phyloP scores from a whole-genome alignment of 768 basidiomycete genomes.

The Gloeophyllum trabeum region DNA sequence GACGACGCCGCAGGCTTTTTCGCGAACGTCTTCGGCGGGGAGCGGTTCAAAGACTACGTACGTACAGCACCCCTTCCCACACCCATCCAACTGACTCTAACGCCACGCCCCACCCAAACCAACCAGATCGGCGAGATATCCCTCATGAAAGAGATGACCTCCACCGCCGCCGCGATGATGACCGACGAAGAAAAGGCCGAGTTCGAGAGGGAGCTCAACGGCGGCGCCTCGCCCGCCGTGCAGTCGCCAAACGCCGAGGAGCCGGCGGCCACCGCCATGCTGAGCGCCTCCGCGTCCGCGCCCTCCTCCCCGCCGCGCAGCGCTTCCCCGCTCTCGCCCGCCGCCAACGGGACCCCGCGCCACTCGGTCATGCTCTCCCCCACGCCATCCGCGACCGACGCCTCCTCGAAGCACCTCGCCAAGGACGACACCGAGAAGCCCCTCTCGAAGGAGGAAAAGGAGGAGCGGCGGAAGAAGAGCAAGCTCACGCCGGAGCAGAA shows the following conservation, averaged over 20 bases:
- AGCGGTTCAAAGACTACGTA: constrained; percentile 83
- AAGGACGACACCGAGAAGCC: constrained; percentile 6
- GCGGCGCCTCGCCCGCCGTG: constrained; percentile 17
- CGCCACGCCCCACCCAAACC: not conserved
- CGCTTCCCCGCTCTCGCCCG: not conserved
- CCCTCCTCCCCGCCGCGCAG: constrained; percentile 4
- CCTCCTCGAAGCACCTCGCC: constrained; percentile 12
- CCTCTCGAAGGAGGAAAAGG: constrained; percentile 14
- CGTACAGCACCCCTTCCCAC: constrained; percentile 18
- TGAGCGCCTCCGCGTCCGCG: constrained; percentile 7
- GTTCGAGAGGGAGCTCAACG: constrained; percentile 63
- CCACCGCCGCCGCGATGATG: constrained; percentile 78
- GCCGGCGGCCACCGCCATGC: constrained; percentile 8
- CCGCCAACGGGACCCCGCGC: constrained; percentile 2
- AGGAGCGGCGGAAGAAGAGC: constrained; percentile 28
- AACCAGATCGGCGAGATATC: constrained; percentile 91
- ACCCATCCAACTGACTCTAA: constrained; percentile 1
- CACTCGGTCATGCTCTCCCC: not conserved
- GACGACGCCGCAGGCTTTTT: constrained; percentile 95
- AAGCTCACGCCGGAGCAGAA: constrained; percentile 76
- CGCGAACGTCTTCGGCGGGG: constrained; percentile 91
- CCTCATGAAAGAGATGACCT: constrained; percentile 89
- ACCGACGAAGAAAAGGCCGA: constrained; percentile 89
- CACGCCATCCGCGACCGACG: constrained; percentile 3
- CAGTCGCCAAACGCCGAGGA: constrained; percentile 9